Evolutionary conservation across 441 rosid species (phyloP).

Genomic region (Dalechampia spathulata): DNA sequence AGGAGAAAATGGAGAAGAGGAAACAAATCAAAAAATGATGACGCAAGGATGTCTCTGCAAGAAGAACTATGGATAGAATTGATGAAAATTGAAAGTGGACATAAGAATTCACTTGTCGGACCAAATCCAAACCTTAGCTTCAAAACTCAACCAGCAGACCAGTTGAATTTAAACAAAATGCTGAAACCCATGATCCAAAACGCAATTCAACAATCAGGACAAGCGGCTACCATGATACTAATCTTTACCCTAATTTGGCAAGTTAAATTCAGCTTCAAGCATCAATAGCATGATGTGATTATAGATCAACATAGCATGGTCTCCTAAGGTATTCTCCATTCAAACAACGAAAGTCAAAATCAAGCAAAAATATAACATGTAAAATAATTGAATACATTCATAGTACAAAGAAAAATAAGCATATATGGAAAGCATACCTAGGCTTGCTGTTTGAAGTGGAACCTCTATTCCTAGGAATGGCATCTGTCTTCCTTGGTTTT

Average conservation of each 20-base stretch:
- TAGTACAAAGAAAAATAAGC: neutral
- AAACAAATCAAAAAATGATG: too few relatives aligned
- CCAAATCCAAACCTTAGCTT: neutral
- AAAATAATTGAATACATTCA: neutral
- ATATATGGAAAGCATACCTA: conserved; percentile 33
- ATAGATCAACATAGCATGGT: too few relatives aligned
- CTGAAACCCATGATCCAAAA: neutral
- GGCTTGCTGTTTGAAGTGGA: conserved; percentile 58
- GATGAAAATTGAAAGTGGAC: too few relatives aligned
- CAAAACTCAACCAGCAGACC: neutral
- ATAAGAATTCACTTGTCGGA: neutral
- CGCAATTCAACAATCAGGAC: too few relatives aligned
- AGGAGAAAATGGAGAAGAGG: neutral
- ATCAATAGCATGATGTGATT: too few relatives aligned
- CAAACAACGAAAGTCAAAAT: too few relatives aligned
- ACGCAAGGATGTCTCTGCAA: neutral
- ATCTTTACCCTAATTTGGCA: too few relatives aligned
- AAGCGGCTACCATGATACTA: too few relatives aligned
- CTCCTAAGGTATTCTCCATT: too few relatives aligned
- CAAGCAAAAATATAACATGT: neutral
- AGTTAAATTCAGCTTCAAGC: too few relatives aligned
- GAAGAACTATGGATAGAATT: neutral
- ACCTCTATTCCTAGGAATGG: conserved; percentile 45
- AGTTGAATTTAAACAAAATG: neutral
- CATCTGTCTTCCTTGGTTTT: conserved; percentile 51